Evolutionary conservation across 2,329 filamentous ascomycete species (phyloP).

Genomic region (Colletotrichum sp.): DNA sequence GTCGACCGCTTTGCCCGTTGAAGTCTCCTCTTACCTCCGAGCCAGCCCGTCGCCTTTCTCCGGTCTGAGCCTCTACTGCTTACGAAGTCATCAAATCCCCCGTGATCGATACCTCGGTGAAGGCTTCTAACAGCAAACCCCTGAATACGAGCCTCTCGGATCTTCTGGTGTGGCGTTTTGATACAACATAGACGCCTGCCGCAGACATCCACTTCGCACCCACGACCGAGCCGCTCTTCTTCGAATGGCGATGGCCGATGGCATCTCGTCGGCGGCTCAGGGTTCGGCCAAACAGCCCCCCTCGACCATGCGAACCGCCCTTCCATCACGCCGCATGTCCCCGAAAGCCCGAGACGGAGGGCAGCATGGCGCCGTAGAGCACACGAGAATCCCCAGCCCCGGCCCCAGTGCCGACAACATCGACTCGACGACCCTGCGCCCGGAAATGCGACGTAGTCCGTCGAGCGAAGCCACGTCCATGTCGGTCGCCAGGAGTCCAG

Average conservation of each 20-base stretch:
- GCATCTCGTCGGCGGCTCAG: constrained; percentile 15
- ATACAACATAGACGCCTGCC: not conserved
- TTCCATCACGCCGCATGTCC: constrained; percentile 21
- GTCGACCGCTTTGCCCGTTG: not conserved
- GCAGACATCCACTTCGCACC: not conserved
- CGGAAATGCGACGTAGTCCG: constrained; percentile 13
- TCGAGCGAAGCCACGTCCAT: constrained; percentile 19
- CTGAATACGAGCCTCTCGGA: not conserved
- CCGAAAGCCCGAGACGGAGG: constrained; percentile 14
- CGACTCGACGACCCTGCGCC: not conserved
- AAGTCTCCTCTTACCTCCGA: not conserved
- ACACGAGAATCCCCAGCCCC: constrained; percentile 1
- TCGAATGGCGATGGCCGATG: constrained; percentile 23
- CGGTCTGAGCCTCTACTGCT: not conserved
- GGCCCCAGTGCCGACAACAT: not conserved
- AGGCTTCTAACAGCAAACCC: not conserved
- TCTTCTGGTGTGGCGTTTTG: not conserved
- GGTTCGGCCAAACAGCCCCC: constrained; percentile 10
- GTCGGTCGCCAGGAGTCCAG: constrained; percentile 18
- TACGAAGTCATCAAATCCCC: not conserved
- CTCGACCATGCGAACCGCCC: constrained; percentile 19
- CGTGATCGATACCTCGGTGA: not conserved
- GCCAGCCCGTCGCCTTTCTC: not conserved
- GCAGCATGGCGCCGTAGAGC: not conserved
- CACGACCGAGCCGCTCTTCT: not conserved